These are phyloP conservation scores for Arthrobotrys sphaeroides DNA, from an alignment of 2,329 filamentous ascomycete species.

Conservation along the genomic window DNA sequence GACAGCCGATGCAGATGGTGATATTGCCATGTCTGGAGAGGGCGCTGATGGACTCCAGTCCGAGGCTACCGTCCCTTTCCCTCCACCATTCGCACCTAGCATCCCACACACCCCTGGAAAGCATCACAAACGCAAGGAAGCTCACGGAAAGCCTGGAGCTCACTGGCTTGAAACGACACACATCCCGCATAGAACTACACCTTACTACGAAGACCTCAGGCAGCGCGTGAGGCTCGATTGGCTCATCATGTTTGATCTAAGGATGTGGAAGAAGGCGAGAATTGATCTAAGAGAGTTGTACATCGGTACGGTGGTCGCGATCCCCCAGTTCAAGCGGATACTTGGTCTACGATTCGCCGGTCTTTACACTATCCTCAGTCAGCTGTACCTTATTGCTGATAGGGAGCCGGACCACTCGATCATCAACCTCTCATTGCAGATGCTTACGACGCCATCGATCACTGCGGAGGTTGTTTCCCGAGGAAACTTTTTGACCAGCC, in stretches of 20 bases:
- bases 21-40: slow-evolving; percentile 63
- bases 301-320: slow-evolving; percentile 93
- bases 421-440: slow-evolving; percentile 95
- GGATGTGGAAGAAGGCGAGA: slow-evolving; percentile 95
- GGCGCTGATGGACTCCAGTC: slow-evolving; percentile 59
- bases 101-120: slow-evolving; percentile 82
- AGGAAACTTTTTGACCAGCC: slow-evolving; percentile 92
- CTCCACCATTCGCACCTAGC: slow-evolving; percentile 62
- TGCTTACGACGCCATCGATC: slow-evolving; percentile 95
- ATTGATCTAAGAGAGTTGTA: slow-evolving; percentile 91
- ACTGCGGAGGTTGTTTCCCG: slow-evolving; percentile 94
- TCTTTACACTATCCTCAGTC: slow-evolving; percentile 89
- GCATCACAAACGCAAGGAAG: slow-evolving; percentile 66
- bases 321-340: slow-evolving; percentile 94
- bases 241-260: slow-evolving; percentile 90
- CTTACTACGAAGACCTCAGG: slow-evolving; percentile 84
- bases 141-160: slow-evolving; percentile 62
- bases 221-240: slow-evolving; percentile 90
- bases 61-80: slow-evolving; percentile 66
- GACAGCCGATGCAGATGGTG: slow-evolving; percentile 61
- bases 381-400: slow-evolving; percentile 94
- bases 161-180: slow-evolving; percentile 88
- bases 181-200: slow-evolving; percentile 72
- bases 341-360: slow-evolving; percentile 93
- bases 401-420: slow-evolving; percentile 97